Evolutionary conservation across 176 grass and related monocot species (phyloP), one percentile per base, ranked within the genome.

Genomic region (Phoenix dactylifera): DNA sequence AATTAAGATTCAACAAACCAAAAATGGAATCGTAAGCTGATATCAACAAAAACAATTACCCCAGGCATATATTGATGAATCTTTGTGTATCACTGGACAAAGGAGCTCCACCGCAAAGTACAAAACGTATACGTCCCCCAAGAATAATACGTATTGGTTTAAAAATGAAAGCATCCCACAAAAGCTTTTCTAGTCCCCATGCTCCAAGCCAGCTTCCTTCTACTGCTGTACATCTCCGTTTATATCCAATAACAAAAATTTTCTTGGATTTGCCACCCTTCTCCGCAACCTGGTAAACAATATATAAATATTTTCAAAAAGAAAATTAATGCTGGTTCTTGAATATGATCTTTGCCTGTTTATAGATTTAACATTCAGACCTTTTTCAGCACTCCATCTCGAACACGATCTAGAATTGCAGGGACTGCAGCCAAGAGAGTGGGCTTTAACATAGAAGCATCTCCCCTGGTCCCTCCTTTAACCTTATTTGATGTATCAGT

Each of bases 41-140:
- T 20, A 20, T 20, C 20, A 20, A 20, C 20, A 20, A 20, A 20
- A 20, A 20, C 22, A 62, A 86, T 87, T 61, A 96, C 91, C 91
- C 91, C 67, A 96, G 75, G 76, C 91, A 96, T 80, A 96, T 87
- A 64, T 88, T 96, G 66, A 96, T 96, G 79, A 96, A 96, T 76
- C 91, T 76, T 66, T 96, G 91, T 55, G 83, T 90, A 62, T 88
- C 83, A 23, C 74, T 83, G 22, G 86, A 90, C 3, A 96, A 55
- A 77, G 91, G 91, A 52, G 91, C 86, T 35, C 91, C 91, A 18
- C 91, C 86, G 77, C 86, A 87, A 29, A 96, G 79, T 53, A 85
- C 69, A 71, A 84, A 90, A 17, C 91, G 82, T 65, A 96, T 70
- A 15, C 28, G 77, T 16, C 91, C 86, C 58, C 91, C 91, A 68